Conservation (phyloP, 805 yeast genomes). For the Priceomyces castillae region DNA sequence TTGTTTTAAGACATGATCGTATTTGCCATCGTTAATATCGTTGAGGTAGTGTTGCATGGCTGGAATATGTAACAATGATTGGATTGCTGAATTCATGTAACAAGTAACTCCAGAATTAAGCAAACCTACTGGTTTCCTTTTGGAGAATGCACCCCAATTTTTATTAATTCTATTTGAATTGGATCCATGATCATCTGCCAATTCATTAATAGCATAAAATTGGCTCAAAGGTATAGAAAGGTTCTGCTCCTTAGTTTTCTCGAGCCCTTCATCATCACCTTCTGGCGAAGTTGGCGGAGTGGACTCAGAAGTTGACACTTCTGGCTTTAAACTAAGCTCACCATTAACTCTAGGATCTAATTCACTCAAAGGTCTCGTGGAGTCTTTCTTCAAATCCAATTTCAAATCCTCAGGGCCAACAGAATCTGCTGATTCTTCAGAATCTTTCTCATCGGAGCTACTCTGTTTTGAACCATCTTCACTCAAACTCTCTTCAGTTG, state of each 20-base stretch:
- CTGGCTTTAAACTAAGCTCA: constrained; percentile 15
- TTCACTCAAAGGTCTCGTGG: constrained; percentile 4
- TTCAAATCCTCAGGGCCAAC: constrained; percentile 16
- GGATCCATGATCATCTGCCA: constrained; percentile 59
- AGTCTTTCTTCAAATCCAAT: constrained; percentile 19
- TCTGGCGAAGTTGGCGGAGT: constrained; percentile 38
- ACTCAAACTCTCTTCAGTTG: constrained; percentile 4
- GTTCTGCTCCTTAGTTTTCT: constrained; percentile 18
- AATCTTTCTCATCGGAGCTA: neutral
- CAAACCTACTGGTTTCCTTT: constrained; percentile 67
- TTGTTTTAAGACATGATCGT: constrained; percentile 43
- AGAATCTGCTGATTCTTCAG: constrained; percentile 8
- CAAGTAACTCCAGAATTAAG: constrained; percentile 94
- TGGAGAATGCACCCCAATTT: constrained; percentile 61
- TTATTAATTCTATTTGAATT: constrained; percentile 59
- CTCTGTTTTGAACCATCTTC: constrained; percentile 11
- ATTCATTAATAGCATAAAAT: constrained; percentile 61
- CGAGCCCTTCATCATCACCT: constrained; percentile 14
- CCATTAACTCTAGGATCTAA: constrained; percentile 3
- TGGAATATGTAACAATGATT: constrained; percentile 86
- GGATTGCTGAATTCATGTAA: constrained; percentile 93
- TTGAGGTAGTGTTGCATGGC: constrained; percentile 80
- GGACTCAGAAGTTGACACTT: constrained; percentile 20
- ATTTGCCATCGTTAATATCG: constrained; percentile 58
- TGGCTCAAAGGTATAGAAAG: constrained; percentile 4